Conservation (phyloP, 1,284 basidiomycete species). For the Naganishia sp. region DNA sequence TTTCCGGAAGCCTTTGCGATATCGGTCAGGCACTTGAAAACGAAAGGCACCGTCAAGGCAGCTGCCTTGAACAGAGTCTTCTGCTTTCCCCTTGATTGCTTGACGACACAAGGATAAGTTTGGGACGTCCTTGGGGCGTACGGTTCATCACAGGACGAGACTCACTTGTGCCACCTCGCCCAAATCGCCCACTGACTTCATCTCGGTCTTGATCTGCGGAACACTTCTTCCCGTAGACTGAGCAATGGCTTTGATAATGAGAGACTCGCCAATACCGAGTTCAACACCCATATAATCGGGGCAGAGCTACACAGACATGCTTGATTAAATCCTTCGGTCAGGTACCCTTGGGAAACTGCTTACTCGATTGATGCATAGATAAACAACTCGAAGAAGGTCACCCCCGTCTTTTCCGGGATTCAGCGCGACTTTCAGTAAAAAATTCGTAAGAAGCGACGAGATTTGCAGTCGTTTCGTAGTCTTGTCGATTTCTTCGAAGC, state of each 20-base stretch:
- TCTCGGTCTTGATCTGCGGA: constrained; percentile 81
- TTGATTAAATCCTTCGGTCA: background rate
- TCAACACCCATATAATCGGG: constrained; percentile 97
- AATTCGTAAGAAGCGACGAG: constrained; percentile 80
- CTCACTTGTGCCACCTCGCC: constrained; percentile 90
- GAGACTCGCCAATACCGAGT: constrained; percentile 92
- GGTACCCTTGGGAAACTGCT: constrained; percentile 38
- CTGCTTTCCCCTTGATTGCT: constrained; percentile 72
- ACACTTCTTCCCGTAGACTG: constrained; percentile 88
- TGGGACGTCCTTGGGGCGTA: background rate
- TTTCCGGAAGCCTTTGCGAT: constrained; percentile 83
- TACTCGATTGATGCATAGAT: constrained; percentile 95
- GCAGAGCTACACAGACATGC: constrained; percentile 63
- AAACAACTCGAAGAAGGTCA: constrained; percentile 82
- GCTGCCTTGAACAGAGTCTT: constrained; percentile 95
- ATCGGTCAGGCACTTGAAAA: constrained; percentile 81
- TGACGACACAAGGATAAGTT: background rate
- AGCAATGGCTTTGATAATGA: constrained; percentile 92
- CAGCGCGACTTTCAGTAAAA: constrained; percentile 85
- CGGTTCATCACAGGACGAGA: constrained; percentile 4
- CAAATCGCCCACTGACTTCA: constrained; percentile 91
- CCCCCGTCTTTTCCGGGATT: constrained; percentile 69
- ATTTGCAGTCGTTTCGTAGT: constrained; percentile 97
- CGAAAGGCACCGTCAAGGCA: constrained; percentile 79
- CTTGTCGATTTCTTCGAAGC: constrained; percentile 86